Evolutionary conservation across 169 alveolate genomes (phyloP).

Genomic region (Besnoitia besnoiti): DNA sequence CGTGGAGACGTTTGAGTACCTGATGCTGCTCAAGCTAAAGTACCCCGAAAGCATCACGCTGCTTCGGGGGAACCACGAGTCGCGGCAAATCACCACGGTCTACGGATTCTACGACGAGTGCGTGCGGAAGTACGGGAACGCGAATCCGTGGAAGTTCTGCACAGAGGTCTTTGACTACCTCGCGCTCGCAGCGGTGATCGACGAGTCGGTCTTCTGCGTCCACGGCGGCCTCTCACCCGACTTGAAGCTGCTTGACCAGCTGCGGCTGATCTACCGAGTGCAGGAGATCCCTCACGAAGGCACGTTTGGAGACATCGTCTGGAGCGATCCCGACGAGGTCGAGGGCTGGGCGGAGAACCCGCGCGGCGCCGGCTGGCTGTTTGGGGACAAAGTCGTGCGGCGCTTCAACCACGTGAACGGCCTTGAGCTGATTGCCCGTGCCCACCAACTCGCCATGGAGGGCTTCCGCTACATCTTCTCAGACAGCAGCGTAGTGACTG

Average conservation of each 20-base stretch:
- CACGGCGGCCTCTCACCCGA: constrained; percentile 99
- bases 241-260: constrained; percentile 92
- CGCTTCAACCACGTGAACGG: constrained; percentile 92
- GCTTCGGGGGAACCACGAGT: constrained; percentile 91
- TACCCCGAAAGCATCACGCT: constrained; percentile 85
- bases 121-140: constrained; percentile 94
- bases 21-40: constrained; percentile 43
- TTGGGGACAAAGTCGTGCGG: constrained; percentile 90
- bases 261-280: constrained; percentile 72
- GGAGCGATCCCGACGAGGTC: constrained; percentile 97
- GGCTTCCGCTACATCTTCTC: constrained; percentile 27
- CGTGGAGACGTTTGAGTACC: constrained; percentile 83
- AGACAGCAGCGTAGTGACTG: constrained; percentile 73
- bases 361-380: constrained; percentile 97
- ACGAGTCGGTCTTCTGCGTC: constrained; percentile 93
- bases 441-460: constrained; percentile 90
- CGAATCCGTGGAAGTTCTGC: constrained; percentile 95
- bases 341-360: constrained; percentile 94
- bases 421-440: constrained; percentile 92
- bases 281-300: constrained; percentile 97
- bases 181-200: constrained; percentile 95
- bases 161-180: constrained; percentile 96
- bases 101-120: constrained; percentile 99
- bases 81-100: constrained; percentile 84
- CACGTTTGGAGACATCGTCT: constrained; percentile 93